Conservation (phyloP, 768 basidiomycete genomes). For the Leucogyrophana mollusca region DNA sequence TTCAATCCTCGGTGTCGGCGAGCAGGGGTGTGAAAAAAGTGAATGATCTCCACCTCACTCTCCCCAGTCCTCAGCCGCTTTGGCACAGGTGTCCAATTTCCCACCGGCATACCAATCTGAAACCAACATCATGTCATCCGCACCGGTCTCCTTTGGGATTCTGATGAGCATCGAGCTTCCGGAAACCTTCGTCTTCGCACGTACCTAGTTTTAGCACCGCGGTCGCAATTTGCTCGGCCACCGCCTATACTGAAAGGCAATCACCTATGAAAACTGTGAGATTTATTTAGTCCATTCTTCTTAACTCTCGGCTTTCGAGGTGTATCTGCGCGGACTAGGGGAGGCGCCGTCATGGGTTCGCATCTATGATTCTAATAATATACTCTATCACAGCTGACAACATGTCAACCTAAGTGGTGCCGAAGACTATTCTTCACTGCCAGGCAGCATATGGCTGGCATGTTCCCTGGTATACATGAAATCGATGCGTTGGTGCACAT, state of each 20-base stretch:
- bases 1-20: no score
- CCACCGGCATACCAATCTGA: not conserved
- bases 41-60: no score
- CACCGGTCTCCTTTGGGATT: not conserved
- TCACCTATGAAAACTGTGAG: constrained; percentile 4
- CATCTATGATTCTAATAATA: no score
- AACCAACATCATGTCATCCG: not conserved
- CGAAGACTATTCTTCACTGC: no score
- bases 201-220: constrained; percentile 1
- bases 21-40: no score
- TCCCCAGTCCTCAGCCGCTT: no score
- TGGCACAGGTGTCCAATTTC: not conserved
- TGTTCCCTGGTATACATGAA: no score
- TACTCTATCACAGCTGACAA: no score
- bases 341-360: not conserved
- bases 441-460: no score
- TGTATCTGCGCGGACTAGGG: not conserved
- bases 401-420: no score
- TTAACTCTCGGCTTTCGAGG: constrained; percentile 1
- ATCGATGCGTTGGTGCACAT: no score
- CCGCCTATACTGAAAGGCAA: constrained; percentile 1
- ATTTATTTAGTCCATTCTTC: not conserved
- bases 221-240: constrained; percentile 11
- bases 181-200: constrained; percentile 7
- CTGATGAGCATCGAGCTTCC: not conserved